Evolutionary conservation across 345 rosid genomes (phyloP), one percentile per base, ranked within the genome.

Genomic region (Citrus medica): DNA sequence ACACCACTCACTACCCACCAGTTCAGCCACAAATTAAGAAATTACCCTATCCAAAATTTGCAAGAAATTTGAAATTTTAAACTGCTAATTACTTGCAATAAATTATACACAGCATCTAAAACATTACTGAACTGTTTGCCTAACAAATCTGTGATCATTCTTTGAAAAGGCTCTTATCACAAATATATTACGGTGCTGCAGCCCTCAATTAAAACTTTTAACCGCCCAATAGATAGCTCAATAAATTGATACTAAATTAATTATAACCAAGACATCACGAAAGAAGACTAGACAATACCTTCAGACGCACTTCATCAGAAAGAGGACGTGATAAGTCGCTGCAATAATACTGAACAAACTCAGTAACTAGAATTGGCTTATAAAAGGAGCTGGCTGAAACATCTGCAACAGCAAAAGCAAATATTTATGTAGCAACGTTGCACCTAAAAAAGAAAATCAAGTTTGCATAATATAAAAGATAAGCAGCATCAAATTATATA

Each of bases 371-470:
- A 55, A 95, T 42, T 0, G 97, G 87, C 78, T 93, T 96, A 72
- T 90, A 92, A 24, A 95, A 93, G 1, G 93, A 77, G 25, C 90
- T 82, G 3, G 98, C 97, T 0, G 97, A 91, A 9, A 92, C 86
- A 75, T 95, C 98, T 95, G 87, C 71, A 81, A 60, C 14, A 62
- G 27, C 1, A 24, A 69, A 60, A 67, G 17, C 24, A 56, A 4
- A 27, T 4, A 48, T 40, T 25, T 10, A 37, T 51, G 5, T 3
- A 27, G 56, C 38, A 73, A 22, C 25, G 21, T n/a, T 14, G 68
- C 24, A 46, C n/a, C 35, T 4, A 22, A 19, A 27, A 33, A 33
- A 24, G 2, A 4, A 5, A 24, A 17, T 4, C 9, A 67, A 28
- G 5, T 21, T 3, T 17, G 37, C 53, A 79, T 7, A 21, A 53